These are phyloP conservation scores for Hirsutella minnesotensis DNA, from an alignment of 2,329 filamentous ascomycete species.

Conservation along the genomic window DNA sequence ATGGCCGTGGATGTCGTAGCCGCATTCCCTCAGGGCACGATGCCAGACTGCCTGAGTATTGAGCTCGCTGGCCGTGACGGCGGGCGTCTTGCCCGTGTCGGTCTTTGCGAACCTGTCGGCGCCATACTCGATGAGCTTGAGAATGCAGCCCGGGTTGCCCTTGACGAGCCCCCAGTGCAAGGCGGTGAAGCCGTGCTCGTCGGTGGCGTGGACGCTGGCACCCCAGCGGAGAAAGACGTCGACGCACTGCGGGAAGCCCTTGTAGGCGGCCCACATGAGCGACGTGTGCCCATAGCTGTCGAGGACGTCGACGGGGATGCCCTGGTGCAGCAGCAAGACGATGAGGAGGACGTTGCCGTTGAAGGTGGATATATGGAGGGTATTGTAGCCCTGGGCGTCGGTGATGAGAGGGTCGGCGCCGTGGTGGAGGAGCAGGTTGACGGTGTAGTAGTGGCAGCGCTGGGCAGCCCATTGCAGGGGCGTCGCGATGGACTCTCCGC, in stretches of 20 bases:
- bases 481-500: constrained; percentile 88
- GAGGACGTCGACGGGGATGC: constrained; percentile 83
- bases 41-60: constrained; percentile 76
- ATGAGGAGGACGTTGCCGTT: constrained; percentile 91
- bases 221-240: constrained; percentile 92
- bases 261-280: constrained; percentile 98
- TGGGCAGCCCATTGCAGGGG: constrained; percentile 96
- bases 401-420: constrained; percentile 87
- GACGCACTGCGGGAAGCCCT: constrained; percentile 85
- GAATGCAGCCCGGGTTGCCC: constrained; percentile 76
- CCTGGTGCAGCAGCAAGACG: constrained; percentile 82
- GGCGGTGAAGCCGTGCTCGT: constrained; percentile 89
- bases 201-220: constrained; percentile 78
- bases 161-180: constrained; percentile 96
- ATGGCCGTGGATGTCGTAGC: constrained; percentile 70
- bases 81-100: constrained; percentile 79
- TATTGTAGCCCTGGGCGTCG: constrained; percentile 95
- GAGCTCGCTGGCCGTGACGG: constrained; percentile 77
- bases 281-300: constrained; percentile 87
- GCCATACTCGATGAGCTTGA: constrained; percentile 92
- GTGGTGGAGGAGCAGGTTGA: constrained; percentile 80
- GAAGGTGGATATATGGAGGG: constrained; percentile 91
- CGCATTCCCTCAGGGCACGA: constrained; percentile 69
- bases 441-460: constrained; percentile 90
- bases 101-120: constrained; percentile 88